Percentiles rank a stretch among this genome's conserved stretches.
phyloP scores from a whole-genome alignment of 2,329 filamentous ascomycete species.

The Colletotrichum sp. region DNA sequence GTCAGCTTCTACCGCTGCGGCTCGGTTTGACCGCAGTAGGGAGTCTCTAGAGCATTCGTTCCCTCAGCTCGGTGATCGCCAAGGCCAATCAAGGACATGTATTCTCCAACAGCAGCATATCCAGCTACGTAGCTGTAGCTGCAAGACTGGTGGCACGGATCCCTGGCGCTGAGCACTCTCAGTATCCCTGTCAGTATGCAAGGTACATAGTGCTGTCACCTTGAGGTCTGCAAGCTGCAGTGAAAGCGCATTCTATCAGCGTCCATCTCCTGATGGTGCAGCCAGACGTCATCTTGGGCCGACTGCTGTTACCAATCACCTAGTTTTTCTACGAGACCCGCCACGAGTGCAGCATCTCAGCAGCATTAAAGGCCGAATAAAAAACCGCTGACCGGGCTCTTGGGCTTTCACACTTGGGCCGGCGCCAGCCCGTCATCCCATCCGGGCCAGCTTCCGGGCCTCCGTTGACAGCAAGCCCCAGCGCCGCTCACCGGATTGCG shows the following conservation, averaged over 20 bases:
- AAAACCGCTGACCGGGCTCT: background rate
- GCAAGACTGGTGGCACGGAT: background rate
- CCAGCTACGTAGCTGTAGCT: background rate
- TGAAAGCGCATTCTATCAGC: background rate
- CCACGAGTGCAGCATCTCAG: background rate
- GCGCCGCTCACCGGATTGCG: background rate
- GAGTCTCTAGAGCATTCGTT: background rate
- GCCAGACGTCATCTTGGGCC: background rate
- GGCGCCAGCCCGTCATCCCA: background rate
- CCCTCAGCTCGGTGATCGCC: background rate
- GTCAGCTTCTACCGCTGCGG: background rate
- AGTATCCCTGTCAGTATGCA: constrained; percentile 6
- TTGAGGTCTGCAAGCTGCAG: background rate
- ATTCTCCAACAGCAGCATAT: background rate
- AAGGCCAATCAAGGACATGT: background rate
- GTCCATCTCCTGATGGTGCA: background rate
- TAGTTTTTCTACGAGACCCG: background rate
- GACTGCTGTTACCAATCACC: background rate
- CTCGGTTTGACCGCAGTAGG: background rate
- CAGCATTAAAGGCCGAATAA: background rate
- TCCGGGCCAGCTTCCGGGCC: background rate
- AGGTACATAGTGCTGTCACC: background rate
- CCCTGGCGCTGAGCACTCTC: background rate
- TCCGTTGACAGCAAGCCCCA: background rate
- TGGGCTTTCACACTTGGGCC: background rate